Conservation (phyloP, 2,329 filamentous ascomycete genomes). For the Verticillium isaacii region DNA sequence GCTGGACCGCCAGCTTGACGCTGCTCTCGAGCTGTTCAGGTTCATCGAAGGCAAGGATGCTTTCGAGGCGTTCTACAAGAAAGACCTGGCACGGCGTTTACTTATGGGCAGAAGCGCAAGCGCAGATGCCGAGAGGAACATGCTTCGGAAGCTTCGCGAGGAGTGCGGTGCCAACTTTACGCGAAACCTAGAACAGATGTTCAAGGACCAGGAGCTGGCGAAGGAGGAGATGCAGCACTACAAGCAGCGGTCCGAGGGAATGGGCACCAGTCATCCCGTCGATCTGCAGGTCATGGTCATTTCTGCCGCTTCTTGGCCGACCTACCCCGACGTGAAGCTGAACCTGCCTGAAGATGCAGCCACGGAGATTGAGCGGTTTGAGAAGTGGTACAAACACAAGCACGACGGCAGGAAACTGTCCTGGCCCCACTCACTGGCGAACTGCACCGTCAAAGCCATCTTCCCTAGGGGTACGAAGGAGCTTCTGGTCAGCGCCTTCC, state of each 20-base stretch:
- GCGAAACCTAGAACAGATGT: slow-evolving; percentile 98
- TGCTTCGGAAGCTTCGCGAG: slow-evolving; percentile 85
- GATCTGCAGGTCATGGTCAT: slow-evolving; percentile 85
- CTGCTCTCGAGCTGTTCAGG: slow-evolving; percentile 89
- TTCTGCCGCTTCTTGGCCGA: slow-evolving; percentile 89
- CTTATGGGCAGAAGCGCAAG: slow-evolving; percentile 91
- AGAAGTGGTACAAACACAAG: slow-evolving; percentile 81
- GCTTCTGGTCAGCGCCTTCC: slow-evolving; percentile 84
- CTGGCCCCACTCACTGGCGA: slow-evolving; percentile 92
- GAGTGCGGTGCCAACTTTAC: slow-evolving; percentile 95
- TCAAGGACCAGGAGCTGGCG: slow-evolving; percentile 93
- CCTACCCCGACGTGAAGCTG: slow-evolving; percentile 71
- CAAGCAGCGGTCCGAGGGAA: slow-evolving; percentile 56
- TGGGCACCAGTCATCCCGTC: slow-evolving; percentile 39
- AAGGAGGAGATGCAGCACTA: slow-evolving; percentile 92
- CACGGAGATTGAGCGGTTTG: slow-evolving; percentile 74
- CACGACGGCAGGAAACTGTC: slow-evolving; percentile 81
- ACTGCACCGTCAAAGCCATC: slow-evolving; percentile 77
- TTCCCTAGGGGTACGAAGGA: slow-evolving; percentile 83
- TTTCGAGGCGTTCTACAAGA: slow-evolving; percentile 99
- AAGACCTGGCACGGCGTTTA: slow-evolving; percentile 82
- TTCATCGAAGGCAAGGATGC: slow-evolving; percentile 97
- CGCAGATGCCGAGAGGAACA: slow-evolving; percentile 91
- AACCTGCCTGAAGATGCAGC: slow-evolving; percentile 72
- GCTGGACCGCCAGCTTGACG: slow-evolving; percentile 86